phyloP scores from a whole-genome alignment of 2,329 filamentous ascomycete genomes.

The Didymella keratinophila region DNA sequence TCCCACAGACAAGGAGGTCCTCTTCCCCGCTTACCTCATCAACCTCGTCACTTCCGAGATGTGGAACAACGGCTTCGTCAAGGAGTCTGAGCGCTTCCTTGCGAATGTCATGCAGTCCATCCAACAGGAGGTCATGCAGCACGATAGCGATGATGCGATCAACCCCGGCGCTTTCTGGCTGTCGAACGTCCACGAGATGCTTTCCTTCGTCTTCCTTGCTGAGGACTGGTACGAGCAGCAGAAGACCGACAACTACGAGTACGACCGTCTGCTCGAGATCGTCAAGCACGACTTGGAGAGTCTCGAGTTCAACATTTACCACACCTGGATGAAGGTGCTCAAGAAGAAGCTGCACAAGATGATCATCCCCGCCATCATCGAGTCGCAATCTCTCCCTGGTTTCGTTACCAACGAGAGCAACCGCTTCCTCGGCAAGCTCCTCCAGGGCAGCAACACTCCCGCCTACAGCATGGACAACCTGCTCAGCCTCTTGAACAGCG shows the following conservation, averaged over 20 bases:
- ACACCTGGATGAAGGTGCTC: constrained; percentile 99
- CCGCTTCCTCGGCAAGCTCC: constrained; percentile 94
- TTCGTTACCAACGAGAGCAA: constrained; percentile 99
- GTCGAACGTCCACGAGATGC: constrained; percentile 99
- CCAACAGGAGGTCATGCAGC: constrained; percentile 98
- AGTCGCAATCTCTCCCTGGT: constrained; percentile 95
- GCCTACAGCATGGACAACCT: constrained; percentile 99
- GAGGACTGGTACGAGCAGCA: constrained; percentile 99
- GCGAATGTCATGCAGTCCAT: constrained; percentile 99
- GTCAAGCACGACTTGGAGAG: constrained; percentile 99
- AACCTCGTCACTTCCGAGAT: constrained; percentile 99
- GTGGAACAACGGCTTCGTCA: constrained; percentile 99
- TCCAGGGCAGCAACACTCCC: constrained; percentile 87
- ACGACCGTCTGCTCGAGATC: constrained; percentile 95
- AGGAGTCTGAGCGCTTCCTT: constrained; percentile 97
- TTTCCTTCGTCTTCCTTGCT: constrained; percentile 98
- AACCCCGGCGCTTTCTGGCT: constrained; percentile 99
- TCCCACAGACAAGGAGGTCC: constrained; percentile 96
- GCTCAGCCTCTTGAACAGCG: constrained; percentile 92
- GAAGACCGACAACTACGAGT: constrained; percentile 99
- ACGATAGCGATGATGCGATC: constrained; percentile 95
- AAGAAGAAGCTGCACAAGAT: constrained; percentile 99
- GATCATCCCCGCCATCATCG: constrained; percentile 99
- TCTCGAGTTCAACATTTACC: constrained; percentile 99
- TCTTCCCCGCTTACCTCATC: constrained; percentile 98